Base-by-base conservation (phyloP, 345 rosid species). In the Citrus hindsii region DNA sequence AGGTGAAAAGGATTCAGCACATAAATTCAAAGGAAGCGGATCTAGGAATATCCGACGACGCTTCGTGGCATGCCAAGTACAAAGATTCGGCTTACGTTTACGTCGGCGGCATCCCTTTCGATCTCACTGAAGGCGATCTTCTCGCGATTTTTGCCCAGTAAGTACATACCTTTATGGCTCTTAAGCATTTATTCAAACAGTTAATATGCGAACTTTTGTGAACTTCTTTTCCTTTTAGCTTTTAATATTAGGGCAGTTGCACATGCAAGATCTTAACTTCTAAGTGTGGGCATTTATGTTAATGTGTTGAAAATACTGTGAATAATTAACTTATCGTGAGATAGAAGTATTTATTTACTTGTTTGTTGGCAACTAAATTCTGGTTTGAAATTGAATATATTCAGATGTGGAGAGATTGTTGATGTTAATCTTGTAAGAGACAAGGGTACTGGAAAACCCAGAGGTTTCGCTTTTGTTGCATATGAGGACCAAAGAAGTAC, bases 401-500 rank as follows among this genome's bases (percentile, higher is more conserved):
- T 60, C 81, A 92, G 98, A 78, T 93, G 85, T 18, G 97, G 98
- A 32, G 99, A 93, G 87, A 78, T 96, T 68, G 99, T 96, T 21
- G 99, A 94, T 79, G 95, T 92, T 19, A 94, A 96, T 86, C 92
- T 95, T 27, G 0, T 40, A 40, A 9, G 46, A 9, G 46, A 40
- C 46, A 40, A 40, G 46, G 46, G 46, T 40, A 40, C 46, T 40
- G 46, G 46, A 40, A 40, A 40, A 40, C 46, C 46, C 46, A 40
- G 46, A 10, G 46, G 46, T 40, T 40, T 90, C 84, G 94, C 98
- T 1, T 93, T 91, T 86, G 16, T 93, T 83, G 98, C 99, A 1
- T 94, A 90, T 28, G 99, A 96, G 83, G 97, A 96, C 91, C 99
- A 96, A 65, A 83, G 99, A 77, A 95, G 98, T 76, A 94, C 99